A percentile compares a stretch with the other conserved stretches of the same genome.
These are phyloP conservation scores for Albifimbria verrucaria DNA, from an alignment of 2,329 filamentous ascomycete species.

Conservation along the genomic window DNA sequence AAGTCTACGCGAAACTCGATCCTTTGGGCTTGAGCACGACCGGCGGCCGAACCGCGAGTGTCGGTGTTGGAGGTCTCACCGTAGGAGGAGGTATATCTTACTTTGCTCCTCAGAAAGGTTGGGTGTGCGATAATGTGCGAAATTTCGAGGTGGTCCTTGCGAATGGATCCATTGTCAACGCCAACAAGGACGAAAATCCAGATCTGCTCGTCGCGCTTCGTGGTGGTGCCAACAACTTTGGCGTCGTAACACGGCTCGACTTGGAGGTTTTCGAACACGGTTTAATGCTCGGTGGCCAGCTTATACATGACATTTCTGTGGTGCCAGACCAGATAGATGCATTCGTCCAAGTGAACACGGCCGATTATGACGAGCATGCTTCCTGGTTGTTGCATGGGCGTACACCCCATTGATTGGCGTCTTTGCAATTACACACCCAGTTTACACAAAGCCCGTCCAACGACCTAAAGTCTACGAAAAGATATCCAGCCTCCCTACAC, in stretches of 20 bases:
- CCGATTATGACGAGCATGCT: background rate
- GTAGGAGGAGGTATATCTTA: constrained; percentile 14
- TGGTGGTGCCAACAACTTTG: constrained; percentile 55
- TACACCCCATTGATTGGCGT: background rate
- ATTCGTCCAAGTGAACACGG: background rate
- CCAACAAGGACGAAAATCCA: constrained; percentile 25
- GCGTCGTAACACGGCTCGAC: constrained; percentile 47
- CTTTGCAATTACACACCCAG: background rate
- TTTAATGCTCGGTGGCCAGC: background rate
- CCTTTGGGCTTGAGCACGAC: background rate
- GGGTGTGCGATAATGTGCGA: constrained; percentile 9
- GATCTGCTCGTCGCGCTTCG: constrained; percentile 57
- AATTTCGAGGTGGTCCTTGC: constrained; percentile 11
- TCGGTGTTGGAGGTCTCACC: constrained; percentile 3
- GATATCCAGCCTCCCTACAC: background rate
- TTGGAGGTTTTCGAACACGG: background rate
- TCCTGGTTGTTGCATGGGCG: background rate
- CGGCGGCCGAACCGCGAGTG: background rate
- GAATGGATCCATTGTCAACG: constrained; percentile 35
- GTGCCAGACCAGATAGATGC: background rate
- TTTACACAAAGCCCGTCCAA: background rate
- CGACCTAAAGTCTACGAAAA: background rate
- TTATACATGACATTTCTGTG: background rate
- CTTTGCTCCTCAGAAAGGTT: constrained; percentile 9
- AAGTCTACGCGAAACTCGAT: constrained; percentile 3